These are phyloP conservation scores for Gonium pectorale DNA, from an alignment of 139 green algal genomes.

Conservation along the genomic window DNA sequence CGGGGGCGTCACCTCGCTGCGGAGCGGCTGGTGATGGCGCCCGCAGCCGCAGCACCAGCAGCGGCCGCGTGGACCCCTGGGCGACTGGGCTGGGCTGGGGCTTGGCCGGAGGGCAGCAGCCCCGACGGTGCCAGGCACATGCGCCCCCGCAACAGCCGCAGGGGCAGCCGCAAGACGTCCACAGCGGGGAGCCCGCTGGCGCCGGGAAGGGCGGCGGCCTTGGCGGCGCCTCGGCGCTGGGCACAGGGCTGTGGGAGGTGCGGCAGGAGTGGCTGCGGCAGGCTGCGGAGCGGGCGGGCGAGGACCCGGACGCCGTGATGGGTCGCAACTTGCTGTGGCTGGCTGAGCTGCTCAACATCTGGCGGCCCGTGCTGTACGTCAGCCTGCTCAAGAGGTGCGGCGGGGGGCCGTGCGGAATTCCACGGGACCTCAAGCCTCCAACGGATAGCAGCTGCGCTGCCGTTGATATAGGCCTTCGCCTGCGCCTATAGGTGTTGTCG, in stretches of 20 bases:
- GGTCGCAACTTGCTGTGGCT: conserved; percentile 63
- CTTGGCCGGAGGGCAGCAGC: too few species aligned
- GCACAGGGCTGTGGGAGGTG: neutral
- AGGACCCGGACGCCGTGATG: conserved; percentile 34
- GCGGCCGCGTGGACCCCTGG: too few species aligned
- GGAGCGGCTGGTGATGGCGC: too few species aligned
- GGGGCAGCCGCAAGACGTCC: neutral
- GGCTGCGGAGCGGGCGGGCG: neutral
- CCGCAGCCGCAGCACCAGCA: too few species aligned
- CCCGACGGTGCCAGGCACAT: neutral
- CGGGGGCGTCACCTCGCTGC: neutral
- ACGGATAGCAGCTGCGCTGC: neutral
- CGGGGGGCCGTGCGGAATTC: neutral
- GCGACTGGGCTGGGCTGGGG: too few species aligned
- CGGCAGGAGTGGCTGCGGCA: neutral
- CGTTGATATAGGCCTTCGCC: too few species aligned
- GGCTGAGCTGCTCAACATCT: conserved; percentile 78
- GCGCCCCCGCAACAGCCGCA: neutral
- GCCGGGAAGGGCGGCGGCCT: too few species aligned
- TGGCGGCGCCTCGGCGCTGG: neutral
- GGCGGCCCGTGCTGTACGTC: conserved; percentile 81
- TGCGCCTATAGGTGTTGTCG: too few species aligned
- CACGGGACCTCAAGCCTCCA: too few species aligned
- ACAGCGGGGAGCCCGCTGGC: neutral
- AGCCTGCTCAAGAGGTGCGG: conserved; percentile 64